These are phyloP conservation scores for Mucor irregularis DNA, from an alignment of 371 early-diverging fungal species.

Conservation along the genomic window DNA sequence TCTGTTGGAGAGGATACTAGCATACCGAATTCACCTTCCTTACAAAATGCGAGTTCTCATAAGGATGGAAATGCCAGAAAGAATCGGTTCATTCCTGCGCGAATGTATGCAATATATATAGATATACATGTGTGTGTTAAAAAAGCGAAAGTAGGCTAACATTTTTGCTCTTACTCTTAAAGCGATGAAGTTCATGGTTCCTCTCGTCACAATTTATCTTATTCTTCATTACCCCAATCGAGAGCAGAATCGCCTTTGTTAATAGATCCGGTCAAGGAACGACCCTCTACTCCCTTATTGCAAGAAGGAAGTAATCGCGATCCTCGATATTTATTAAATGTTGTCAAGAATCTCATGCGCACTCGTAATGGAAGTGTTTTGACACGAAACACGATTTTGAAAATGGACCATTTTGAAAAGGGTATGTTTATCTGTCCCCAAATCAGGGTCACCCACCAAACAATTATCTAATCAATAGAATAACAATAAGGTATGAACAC, in stretches of 20 bases:
- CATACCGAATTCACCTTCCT: no score
- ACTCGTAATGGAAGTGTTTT: constrained; percentile 58
- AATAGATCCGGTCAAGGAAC: neutral
- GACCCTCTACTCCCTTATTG: neutral
- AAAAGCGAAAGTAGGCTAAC: no score
- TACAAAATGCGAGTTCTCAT: no score
- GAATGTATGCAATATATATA: neutral
- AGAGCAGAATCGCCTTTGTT: neutral
- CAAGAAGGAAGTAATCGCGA: constrained; percentile 9
- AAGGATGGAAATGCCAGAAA: no score
- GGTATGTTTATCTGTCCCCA: constrained; percentile 16
- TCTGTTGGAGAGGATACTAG: no score
- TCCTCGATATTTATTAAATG: constrained; percentile 27
- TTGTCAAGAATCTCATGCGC: constrained; percentile 34
- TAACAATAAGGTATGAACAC: constrained; percentile 43
- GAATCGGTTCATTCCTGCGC: constrained; percentile 1
- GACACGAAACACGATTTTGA: constrained; percentile 58
- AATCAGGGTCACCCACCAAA: no score
- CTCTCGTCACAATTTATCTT: neutral
- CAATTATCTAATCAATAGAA: neutral
- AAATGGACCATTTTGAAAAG: constrained; percentile 66
- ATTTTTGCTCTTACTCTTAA: neutral
- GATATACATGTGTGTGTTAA: neutral
- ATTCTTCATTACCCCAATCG: neutral
- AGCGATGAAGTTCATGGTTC: neutral